Base-by-base conservation (phyloP, 2,329 filamentous ascomycete species). In the Aureobasidium vineae region DNA sequence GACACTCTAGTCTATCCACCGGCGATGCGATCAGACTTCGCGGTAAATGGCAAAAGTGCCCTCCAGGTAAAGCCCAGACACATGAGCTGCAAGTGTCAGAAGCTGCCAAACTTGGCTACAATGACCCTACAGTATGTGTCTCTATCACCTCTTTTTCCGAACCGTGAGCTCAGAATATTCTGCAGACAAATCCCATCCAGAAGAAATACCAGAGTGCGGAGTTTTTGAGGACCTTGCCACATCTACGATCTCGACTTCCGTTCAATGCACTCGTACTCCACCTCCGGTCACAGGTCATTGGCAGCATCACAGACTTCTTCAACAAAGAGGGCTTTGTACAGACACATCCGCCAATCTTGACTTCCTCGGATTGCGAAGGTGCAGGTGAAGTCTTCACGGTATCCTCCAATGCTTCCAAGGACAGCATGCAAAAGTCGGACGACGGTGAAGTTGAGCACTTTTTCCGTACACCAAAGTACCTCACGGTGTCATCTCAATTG, bases 311-410 rank as follows among this genome's bases (percentile, higher is more conserved):
- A 63, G 84, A 84, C 54, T 94, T 92, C 78, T 97, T 98, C 78
- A 83, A 85, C 54, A 79, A 81, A 31, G 84, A 86, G 67, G 83
- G 86, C 66, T 94, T 91, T 73, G 84, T 91, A 67, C 90, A 98
- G 78, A 91, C 91, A 8, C 94, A 98, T 71, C 91, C 95, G 4
- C 95, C 95, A 5, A 88, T 98, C 73, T 91, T 99, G 73, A 98
- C 95, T 1, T 97, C 94, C 0, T 97, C 94, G 0, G 95, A 99
- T 73, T 99, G 95, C 74, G 95, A 99, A 80, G 95, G 95, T 4
- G 95, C 93, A 1, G 95, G 95, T 0, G 93, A 98, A 75, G 94
- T 96, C 21, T 99, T 99, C 73, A 86, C 87, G 11, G 81, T 98
- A 43, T 73, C 73, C 2, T 72, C 74, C 2, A 72, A 72, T 50